Conservation (phyloP, 768 basidiomycete genomes). For the Collybia mongolica region DNA sequence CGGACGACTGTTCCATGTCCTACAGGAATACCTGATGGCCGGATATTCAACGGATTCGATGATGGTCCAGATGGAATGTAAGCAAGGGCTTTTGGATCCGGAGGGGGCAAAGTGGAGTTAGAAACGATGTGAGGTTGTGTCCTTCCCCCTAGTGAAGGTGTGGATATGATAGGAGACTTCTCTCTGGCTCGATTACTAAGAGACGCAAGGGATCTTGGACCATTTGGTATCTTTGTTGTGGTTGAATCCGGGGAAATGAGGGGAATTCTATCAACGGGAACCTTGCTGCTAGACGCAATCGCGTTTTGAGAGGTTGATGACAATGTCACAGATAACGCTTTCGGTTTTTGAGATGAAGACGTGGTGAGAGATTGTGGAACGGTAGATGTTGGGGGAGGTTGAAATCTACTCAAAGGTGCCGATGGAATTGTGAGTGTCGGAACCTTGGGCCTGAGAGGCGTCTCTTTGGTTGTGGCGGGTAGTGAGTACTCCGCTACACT, state of each 20-base stretch:
- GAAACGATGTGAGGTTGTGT: neutral
- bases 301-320: constrained; percentile 20
- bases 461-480: neutral
- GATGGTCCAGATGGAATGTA: constrained; percentile 40
- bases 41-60: constrained; percentile 55
- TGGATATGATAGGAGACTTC: constrained; percentile 14
- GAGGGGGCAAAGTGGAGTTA: constrained; percentile 24
- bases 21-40: constrained; percentile 35
- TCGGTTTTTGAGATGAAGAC: neutral
- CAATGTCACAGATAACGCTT: neutral
- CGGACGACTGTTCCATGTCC: neutral
- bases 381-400: neutral
- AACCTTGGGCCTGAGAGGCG: neutral
- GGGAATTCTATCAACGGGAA: constrained; percentile 13
- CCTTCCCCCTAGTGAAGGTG: neutral
- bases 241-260: neutral
- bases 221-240: constrained; percentile 2
- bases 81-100: constrained; percentile 33
- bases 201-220: constrained; percentile 3
- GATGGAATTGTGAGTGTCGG: neutral
- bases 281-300: constrained; percentile 37
- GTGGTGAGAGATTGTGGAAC: no score
- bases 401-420: neutral
- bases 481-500: neutral
- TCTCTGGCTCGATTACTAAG: constrained; percentile 19